Evolutionary conservation across 306 rosid species (phyloP).

Genomic region (Ammopiptanthus mongolicus): DNA sequence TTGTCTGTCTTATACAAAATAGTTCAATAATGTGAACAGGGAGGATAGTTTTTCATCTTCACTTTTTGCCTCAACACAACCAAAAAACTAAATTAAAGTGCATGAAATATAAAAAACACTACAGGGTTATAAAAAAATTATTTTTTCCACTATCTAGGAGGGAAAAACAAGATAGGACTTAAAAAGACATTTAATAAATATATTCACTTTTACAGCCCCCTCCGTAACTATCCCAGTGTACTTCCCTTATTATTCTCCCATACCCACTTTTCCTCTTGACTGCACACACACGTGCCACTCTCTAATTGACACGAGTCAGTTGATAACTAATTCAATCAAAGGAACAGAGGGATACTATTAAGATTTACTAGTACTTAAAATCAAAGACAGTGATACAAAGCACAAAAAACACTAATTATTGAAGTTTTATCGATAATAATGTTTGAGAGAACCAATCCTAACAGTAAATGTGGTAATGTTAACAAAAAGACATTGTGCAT

Average conservation of each 20-base stretch:
- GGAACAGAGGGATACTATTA: not conserved
- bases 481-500: not conserved
- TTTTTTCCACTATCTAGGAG: not conserved
- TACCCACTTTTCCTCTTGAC: not conserved
- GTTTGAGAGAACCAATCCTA: not conserved
- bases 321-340: not conserved
- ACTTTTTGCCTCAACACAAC: not conserved
- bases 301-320: not conserved
- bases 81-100: not conserved
- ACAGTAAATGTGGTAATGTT: not conserved
- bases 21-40: not conserved
- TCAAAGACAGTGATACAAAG: not conserved
- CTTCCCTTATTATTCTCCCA: not conserved
- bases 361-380: conserved; percentile 3
- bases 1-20: not conserved
- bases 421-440: not conserved
- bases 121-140: not conserved
- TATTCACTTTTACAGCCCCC: not conserved
- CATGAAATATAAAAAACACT: not conserved
- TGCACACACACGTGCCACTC: not conserved
- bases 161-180: not conserved
- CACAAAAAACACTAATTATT: not conserved
- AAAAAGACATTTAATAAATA: not conserved
- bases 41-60: not conserved
- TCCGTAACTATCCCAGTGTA: not conserved